Evolutionary conservation across 768 basidiomycete species (phyloP), one percentile per base, ranked within the genome.

Genomic region (Lactarius sanguifluus): DNA sequence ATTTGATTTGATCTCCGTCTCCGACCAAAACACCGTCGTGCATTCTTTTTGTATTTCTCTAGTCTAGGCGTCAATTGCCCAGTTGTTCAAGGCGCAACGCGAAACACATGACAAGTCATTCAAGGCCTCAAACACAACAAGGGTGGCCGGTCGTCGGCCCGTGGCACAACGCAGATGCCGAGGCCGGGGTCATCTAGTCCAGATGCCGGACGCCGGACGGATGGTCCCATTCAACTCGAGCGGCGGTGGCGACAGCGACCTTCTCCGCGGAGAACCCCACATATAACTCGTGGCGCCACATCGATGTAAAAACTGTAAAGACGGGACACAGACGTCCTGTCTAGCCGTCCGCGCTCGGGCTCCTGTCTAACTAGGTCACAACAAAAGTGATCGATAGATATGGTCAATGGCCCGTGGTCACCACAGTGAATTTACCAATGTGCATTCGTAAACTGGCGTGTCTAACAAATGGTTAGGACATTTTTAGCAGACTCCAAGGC

Each of bases 1-100:
- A 30, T 7, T 32, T 61, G 59, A 43, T 62, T 13, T 45, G 62
- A 67, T 63, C 52, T 64, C 58, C 58, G 50, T 63, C 52, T 64
- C 52, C 58, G 50, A 32, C 7, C 30, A 58, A 28, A 28, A 55
- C 55, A 57, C 56, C 60, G 45, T 58, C 43, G 55, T 50, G 23
- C 23, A 23, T 50, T 50, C 47, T 50, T 50, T 50, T 50, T 50
- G 47, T 12, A 50, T 50, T 50, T 50, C 47, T 47, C 9, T 50
- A 20, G 47, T 50, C n/a, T 6, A 50, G n/a, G 47, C 47, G 47
- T 50, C 47, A 50, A 50, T 15, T 50, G 23, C 23, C 12, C n/a
- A n/a, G 3, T 13, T 6, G 16, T 28, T 28, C 54, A 30, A 55
- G 54, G 54, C 15, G 54, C 45, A 47, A 47, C 4, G 30, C 16